Evolutionary conservation across 495 filamentous ascomycete species (phyloP).

Genomic region (Talaromyces liani): DNA sequence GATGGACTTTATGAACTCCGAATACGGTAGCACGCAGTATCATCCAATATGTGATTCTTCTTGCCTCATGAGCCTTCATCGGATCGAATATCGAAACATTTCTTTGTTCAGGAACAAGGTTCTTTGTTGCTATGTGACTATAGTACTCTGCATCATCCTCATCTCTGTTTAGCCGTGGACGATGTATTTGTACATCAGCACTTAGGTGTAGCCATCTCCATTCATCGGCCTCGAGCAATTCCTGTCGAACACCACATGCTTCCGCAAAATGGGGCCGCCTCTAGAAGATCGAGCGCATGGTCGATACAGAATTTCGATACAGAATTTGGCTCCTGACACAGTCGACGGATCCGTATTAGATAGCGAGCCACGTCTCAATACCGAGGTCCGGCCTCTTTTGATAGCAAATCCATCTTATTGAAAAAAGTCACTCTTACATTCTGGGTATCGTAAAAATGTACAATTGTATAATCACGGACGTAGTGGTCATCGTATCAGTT

Average conservation of each 20-base stretch:
- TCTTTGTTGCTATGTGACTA: neutral
- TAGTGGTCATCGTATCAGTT: neutral
- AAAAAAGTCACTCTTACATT: neutral
- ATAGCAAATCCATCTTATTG: neutral
- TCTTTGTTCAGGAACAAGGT: too few relatives aligned
- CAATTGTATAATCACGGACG: neutral
- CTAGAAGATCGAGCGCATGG: too few relatives aligned
- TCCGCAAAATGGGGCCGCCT: too few relatives aligned
- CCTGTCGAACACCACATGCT: too few relatives aligned
- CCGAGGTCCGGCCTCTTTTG: neutral
- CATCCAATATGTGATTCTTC: too few relatives aligned
- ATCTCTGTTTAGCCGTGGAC: neutral
- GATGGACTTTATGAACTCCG: too few relatives aligned
- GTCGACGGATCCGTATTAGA: neutral
- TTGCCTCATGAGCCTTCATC: too few relatives aligned
- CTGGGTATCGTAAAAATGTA: neutral
- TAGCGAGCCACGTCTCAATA: neutral
- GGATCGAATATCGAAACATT: neutral
- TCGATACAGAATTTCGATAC: neutral
- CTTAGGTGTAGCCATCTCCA: neutral
- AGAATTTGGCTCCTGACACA: neutral
- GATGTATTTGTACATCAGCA: neutral
- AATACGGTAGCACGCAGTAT: too few relatives aligned
- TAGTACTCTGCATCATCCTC: too few relatives aligned
- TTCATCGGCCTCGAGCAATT: neutral